A percentile compares a stretch with the other conserved stretches of the same genome.
Evolutionary conservation across 2,329 filamentous ascomycete species (phyloP).

Genomic region (Sporothrix luriei): DNA sequence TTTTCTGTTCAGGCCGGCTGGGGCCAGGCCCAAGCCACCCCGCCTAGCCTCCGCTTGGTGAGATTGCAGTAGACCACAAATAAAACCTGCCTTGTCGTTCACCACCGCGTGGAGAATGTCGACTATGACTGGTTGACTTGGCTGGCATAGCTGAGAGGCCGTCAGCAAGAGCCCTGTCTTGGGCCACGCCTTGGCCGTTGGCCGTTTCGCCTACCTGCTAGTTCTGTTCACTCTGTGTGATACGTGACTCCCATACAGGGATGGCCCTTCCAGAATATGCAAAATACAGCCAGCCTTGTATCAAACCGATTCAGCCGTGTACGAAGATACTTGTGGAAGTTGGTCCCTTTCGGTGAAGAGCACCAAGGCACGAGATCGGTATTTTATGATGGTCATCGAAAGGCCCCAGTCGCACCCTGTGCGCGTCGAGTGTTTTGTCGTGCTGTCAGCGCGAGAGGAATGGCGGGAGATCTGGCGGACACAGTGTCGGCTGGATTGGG

Average conservation of each 20-base stretch:
- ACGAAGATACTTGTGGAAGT: neutral
- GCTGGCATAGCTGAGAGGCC: neutral
- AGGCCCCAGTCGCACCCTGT: neutral
- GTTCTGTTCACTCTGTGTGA: neutral
- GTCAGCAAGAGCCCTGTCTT: neutral
- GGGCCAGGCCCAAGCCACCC: conserved; percentile 16
- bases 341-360: too few relatives aligned
- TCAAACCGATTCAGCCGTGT: neutral
- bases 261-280: conserved; percentile 3
- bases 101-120: neutral
- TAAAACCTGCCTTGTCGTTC: conserved; percentile 6
- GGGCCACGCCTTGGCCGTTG: neutral
- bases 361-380: conserved; percentile 14
- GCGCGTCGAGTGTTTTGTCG: neutral
- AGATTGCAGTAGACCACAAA: conserved; percentile 14
- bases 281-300: too few relatives aligned
- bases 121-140: conserved; percentile 4
- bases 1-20: neutral
- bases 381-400: neutral
- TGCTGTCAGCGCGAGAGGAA: neutral
- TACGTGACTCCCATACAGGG: neutral
- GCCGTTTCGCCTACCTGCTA: neutral
- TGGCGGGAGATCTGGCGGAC: neutral
- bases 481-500: neutral
- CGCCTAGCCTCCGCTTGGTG: conserved; percentile 9